Conservation (phyloP, 805 yeast species). For the Monosporozyma unispora region DNA sequence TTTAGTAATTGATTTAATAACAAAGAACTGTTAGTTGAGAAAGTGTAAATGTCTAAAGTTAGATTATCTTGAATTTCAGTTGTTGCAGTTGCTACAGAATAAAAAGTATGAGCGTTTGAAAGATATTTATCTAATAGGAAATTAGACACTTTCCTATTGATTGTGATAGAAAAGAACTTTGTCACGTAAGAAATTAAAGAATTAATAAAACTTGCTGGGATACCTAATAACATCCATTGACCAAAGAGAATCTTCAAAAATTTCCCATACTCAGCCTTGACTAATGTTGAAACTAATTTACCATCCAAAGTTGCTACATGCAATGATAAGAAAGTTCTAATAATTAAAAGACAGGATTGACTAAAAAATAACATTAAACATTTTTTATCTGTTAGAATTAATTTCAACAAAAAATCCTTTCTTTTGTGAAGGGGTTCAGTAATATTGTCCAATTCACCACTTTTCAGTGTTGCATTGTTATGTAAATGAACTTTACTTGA, state of each 20-base stretch:
- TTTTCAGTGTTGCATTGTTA: not conserved
- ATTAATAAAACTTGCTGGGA: conserved; percentile 78
- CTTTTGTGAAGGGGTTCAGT: not conserved
- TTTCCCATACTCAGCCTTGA: conserved; percentile 54
- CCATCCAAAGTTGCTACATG: conserved; percentile 86
- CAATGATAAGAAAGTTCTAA: conserved; percentile 65
- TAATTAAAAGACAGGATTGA: conserved; percentile 52
- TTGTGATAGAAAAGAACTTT: conserved; percentile 44
- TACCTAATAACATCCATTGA: conserved; percentile 75
- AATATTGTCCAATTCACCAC: not conserved
- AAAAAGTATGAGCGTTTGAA: conserved; percentile 39
- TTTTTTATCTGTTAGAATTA: conserved; percentile 23
- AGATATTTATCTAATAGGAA: conserved; percentile 61
- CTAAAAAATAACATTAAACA: conserved; percentile 31
- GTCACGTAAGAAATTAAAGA: conserved; percentile 58
- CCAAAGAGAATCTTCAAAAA: conserved; percentile 52
- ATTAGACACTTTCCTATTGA: conserved; percentile 57
- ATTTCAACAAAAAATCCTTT: conserved; percentile 18
- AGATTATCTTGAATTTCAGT: conserved; percentile 31
- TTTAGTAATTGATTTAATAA: conserved; percentile 78
- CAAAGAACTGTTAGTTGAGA: conserved; percentile 60
- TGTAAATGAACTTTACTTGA: not conserved
- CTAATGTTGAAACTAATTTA: conserved; percentile 68
- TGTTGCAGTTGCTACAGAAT: conserved; percentile 16
- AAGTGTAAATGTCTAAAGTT: conserved; percentile 68